Evolutionary conservation across 192 early-diverging fungal species (phyloP).

Genomic region (Chytriomyces confervae): DNA sequence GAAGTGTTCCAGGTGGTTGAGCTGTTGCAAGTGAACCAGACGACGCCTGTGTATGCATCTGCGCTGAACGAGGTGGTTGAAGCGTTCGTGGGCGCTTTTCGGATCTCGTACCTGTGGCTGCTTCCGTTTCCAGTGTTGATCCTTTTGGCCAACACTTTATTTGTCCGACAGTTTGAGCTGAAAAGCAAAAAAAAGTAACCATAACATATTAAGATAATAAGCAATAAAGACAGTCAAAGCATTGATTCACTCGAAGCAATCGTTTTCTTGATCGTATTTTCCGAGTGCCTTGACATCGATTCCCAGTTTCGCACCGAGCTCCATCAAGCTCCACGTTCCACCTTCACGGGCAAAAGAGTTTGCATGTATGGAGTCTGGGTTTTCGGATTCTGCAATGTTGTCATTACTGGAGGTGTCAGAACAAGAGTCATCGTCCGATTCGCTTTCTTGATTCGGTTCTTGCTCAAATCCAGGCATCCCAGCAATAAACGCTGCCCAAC

Average conservation of each 20-base stretch:
- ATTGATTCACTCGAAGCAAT: slow-evolving; percentile 1
- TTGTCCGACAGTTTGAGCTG: slow-evolving; percentile 48
- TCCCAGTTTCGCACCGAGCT: neutral
- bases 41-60: neutral
- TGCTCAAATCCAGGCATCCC: neutral
- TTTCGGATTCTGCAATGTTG: neutral
- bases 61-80: slow-evolving; percentile 31
- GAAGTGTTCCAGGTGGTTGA: slow-evolving; percentile 22
- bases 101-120: slow-evolving; percentile 8
- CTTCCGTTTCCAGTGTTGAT: slow-evolving; percentile 50
- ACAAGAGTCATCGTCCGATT: neutral
- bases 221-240: neutral
- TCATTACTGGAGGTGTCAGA: neutral
- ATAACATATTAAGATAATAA: neutral
- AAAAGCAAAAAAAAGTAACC: slow-evolving; percentile 20
- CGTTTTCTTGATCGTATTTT: neutral
- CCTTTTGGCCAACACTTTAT: slow-evolving; percentile 37
- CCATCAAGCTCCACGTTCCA: neutral
- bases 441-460: neutral
- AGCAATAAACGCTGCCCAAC: neutral
- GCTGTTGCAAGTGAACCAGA: slow-evolving; percentile 10
- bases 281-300: neutral
- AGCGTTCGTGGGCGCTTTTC: slow-evolving; percentile 30
- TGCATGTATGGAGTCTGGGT: neutral
- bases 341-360: neutral